Base-by-base conservation (phyloP, 371 early-diverging fungal genomes). In the Actinomortierella wolfii region DNA sequence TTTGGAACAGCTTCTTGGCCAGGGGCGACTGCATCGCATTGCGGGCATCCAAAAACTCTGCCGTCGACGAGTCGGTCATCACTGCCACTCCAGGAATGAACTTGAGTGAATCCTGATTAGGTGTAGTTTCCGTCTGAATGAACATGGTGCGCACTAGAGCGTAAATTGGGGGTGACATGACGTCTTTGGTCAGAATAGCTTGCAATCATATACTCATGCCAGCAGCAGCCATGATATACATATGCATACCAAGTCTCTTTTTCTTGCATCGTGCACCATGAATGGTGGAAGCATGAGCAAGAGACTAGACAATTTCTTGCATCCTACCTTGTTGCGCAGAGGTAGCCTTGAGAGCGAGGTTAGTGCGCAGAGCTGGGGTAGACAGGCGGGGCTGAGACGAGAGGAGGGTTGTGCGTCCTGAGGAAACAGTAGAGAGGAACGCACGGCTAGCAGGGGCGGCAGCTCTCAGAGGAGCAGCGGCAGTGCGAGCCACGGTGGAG, bases 81-180 rank as follows among this genome's bases (percentile, higher is more conserved):
- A 96, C 93, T 1, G 87, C 77, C 0, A 83, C 85, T 39, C 97
- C 97, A 25, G 97, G 95, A 44, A 92, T 89, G 77, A 97, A 97
- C 78, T 95, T 95, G 60, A 97, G 85, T 1, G 95, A 89, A 73
- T 97, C 92, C 26, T 85, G 82, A 78, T 97, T 97, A 51, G 99
- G 99, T 3, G 99, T 98, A 5, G 85, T 78, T 53, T 94, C 95
- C 0, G 96, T 94, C 73, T 97, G 97, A 56, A 97, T 97, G 78
- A 98, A 98, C 93, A 98, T 91, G 26, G 86, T 85, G 44, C 89
- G 86, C 1, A 81, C 89, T 89, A 76, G 7, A 17, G 0, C 1
- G 24, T 51, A 7, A 41, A 41, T 41, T 41, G n/a, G n/a, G n/a
- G n/a, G n/a, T n/a, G n/a, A n/a, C n/a, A n/a, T n/a, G n/a, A n/a